phyloP scores from a whole-genome alignment of 2,329 filamentous ascomycete species.

The Akanthomyces lecanii region DNA sequence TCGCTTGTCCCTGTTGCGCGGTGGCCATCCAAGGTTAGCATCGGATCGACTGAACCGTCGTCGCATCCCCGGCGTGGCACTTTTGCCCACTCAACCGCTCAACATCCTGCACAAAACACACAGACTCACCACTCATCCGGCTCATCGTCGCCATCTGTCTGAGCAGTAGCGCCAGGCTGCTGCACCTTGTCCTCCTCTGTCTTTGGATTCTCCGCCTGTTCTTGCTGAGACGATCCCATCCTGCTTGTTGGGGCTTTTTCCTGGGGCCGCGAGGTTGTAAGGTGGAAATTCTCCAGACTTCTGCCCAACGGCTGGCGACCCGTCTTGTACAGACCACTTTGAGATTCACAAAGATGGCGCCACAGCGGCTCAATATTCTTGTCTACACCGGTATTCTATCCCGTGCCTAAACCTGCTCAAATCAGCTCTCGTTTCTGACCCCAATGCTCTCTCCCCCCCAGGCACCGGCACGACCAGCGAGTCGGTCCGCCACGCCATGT shows the following conservation, averaged over 20 bases:
- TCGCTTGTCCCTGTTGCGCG: slow-evolving; percentile 75
- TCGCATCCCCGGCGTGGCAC: background rate
- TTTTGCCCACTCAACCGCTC: background rate
- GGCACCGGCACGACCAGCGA: slow-evolving; percentile 82
- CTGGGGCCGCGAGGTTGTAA: slow-evolving; percentile 2
- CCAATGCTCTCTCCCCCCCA: slow-evolving; percentile 30
- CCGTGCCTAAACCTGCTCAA: background rate
- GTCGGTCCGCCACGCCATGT: slow-evolving; percentile 85
- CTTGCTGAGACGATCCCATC: slow-evolving; percentile 13
- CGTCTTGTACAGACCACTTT: slow-evolving; percentile 13
- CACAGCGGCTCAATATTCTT: slow-evolving; percentile 78
- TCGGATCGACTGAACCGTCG: slow-evolving; percentile 20
- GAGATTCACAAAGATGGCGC: slow-evolving; percentile 47
- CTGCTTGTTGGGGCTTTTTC: background rate
- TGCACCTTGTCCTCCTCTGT: slow-evolving; percentile 36
- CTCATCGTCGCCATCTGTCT: slow-evolving; percentile 69
- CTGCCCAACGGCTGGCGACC: slow-evolving; percentile 7
- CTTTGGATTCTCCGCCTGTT: background rate
- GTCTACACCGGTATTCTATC: slow-evolving; percentile 75
- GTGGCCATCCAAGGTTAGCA: slow-evolving; percentile 21
- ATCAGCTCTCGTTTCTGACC: background rate
- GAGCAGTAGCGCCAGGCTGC: slow-evolving; percentile 33
- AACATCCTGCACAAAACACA: background rate
- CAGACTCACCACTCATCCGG: slow-evolving; percentile 83
- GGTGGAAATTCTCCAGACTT: slow-evolving; percentile 15